Evolutionary conservation across 2,329 filamentous ascomycete genomes (phyloP).

Genomic region (Monilinia aucupariae): DNA sequence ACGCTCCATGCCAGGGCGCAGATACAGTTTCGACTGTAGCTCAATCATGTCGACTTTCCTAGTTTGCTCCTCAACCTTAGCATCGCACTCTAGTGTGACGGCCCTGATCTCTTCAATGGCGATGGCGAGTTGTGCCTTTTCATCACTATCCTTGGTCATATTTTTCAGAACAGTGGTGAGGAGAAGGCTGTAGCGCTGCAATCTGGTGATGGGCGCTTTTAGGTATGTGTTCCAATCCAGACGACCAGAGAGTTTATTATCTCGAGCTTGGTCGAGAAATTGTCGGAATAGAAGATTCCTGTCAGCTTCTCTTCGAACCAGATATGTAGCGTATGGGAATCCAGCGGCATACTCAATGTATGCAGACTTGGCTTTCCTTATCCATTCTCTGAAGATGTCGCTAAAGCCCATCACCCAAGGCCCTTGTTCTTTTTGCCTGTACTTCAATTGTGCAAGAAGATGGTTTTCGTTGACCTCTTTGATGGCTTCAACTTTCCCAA

Average conservation of each 20-base stretch:
- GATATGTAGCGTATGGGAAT: constrained; percentile 77
- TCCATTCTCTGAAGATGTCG: constrained; percentile 97
- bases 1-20: constrained; percentile 81
- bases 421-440: constrained; percentile 92
- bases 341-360: constrained; percentile 90
- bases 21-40: constrained; percentile 72
- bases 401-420: constrained; percentile 93
- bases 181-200: constrained; percentile 85
- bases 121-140: constrained; percentile 75
- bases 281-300: constrained; percentile 79
- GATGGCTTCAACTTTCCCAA: constrained; percentile 84
- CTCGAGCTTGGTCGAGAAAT: constrained; percentile 75
- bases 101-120: constrained; percentile 89
- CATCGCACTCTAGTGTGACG: constrained; percentile 86
- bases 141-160: constrained; percentile 77
- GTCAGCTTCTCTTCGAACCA: constrained; percentile 77
- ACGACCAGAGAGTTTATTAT: constrained; percentile 72
- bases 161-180: constrained; percentile 79
- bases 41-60: constrained; percentile 88
- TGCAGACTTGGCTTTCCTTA: constrained; percentile 79
- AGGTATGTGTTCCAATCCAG: constrained; percentile 92
- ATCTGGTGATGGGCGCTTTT: constrained; percentile 84
- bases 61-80: constrained; percentile 84
- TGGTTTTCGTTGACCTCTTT: constrained; percentile 90
- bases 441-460: constrained; percentile 88